Conservation (phyloP, 768 basidiomycete species). For the Collybiopsis confluens region DNA sequence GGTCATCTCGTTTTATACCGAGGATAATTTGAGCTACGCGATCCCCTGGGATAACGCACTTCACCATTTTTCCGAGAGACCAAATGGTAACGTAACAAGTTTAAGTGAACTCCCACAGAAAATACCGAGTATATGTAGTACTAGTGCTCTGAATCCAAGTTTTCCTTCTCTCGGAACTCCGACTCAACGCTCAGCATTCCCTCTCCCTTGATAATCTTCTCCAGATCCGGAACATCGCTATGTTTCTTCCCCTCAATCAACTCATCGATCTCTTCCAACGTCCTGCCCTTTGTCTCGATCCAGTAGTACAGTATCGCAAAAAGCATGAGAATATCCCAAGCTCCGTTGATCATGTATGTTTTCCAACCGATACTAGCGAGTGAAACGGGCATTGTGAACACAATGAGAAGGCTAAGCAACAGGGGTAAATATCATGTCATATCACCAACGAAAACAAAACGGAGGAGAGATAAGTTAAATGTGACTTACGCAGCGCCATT, state of each 20-base stretch:
- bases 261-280: slow-evolving; percentile 20
- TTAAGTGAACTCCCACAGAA: too few relatives aligned
- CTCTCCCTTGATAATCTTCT: slow-evolving; percentile 14
- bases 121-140: too few relatives aligned
- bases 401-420: slow-evolving; percentile 14
- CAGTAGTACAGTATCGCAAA: slow-evolving; percentile 16
- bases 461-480: background rate
- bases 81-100: too few relatives aligned
- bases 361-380: slow-evolving; percentile 19
- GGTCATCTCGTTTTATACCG: too few relatives aligned
- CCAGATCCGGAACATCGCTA: slow-evolving; percentile 16
- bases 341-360: slow-evolving; percentile 20
- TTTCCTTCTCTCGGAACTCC: too few relatives aligned
- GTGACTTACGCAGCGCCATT: slow-evolving; percentile 19
- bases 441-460: background rate
- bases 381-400: slow-evolving; percentile 19
- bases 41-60: too few relatives aligned
- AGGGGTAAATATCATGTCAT: too few relatives aligned
- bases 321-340: slow-evolving; percentile 18
- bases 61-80: too few relatives aligned
- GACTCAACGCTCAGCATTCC: too few relatives aligned
- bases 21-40: too few relatives aligned
- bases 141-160: too few relatives aligned
- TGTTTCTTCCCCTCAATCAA: slow-evolving; percentile 18
- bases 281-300: slow-evolving; percentile 19